Conservation (phyloP, 805 yeast genomes). For the Debaryomyces maramus region DNA sequence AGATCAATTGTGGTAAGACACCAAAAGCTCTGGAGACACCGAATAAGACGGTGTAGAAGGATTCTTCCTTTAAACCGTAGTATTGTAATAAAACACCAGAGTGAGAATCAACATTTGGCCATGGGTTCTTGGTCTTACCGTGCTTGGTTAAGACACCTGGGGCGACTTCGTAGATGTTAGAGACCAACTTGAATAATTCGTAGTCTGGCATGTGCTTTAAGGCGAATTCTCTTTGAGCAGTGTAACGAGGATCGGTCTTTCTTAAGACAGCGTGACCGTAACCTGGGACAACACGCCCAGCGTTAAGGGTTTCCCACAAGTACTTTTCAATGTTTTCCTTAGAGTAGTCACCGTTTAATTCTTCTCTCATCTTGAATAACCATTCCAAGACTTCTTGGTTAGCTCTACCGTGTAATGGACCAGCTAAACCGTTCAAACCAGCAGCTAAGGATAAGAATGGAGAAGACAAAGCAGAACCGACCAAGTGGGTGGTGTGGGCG, state of each 20-base stretch:
- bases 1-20: slow-evolving; percentile 73
- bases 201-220: slow-evolving; percentile 60
- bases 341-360: slow-evolving; percentile 60
- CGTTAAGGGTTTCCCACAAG: slow-evolving; percentile 69
- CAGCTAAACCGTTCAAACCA: slow-evolving; percentile 81
- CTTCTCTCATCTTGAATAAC: slow-evolving; percentile 62
- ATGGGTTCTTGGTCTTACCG: slow-evolving; percentile 85
- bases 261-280: slow-evolving; percentile 87
- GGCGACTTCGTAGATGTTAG: slow-evolving; percentile 65
- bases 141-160: slow-evolving; percentile 74
- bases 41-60: slow-evolving; percentile 77
- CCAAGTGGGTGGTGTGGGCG: slow-evolving; percentile 79
- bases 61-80: slow-evolving; percentile 72
- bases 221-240: slow-evolving; percentile 72
- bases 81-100: slow-evolving; percentile 78
- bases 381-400: slow-evolving; percentile 83
- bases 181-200: slow-evolving; percentile 64
- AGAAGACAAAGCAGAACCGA: slow-evolving; percentile 77
- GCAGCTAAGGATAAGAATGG: slow-evolving; percentile 76
- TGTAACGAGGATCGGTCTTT: slow-evolving; percentile 79
- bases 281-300: slow-evolving; percentile 82
- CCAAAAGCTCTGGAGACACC: slow-evolving; percentile 84
- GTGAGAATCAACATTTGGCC: slow-evolving; percentile 80
- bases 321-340: slow-evolving; percentile 58
- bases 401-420: slow-evolving; percentile 84